phyloP scores from a whole-genome alignment of 805 yeast genomes.

The Candida boidinii region DNA sequence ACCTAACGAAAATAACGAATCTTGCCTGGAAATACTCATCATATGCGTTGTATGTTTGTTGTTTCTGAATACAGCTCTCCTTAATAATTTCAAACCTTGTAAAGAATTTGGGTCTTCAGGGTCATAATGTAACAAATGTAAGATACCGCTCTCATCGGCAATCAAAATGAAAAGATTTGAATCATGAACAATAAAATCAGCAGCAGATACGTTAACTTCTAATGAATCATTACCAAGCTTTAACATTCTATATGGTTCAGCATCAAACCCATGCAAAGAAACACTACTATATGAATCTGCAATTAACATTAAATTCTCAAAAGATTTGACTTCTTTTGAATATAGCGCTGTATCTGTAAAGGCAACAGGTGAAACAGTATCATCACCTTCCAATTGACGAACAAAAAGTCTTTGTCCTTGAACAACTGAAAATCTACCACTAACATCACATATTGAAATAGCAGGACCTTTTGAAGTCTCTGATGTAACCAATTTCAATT shows the following conservation, averaged over 20 bases:
- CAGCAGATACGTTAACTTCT: constrained; percentile 51
- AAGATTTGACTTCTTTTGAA: constrained; percentile 69
- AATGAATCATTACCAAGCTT: constrained; percentile 67
- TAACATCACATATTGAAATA: constrained; percentile 63
- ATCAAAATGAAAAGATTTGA: constrained; percentile 59
- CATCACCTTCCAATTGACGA: constrained; percentile 69
- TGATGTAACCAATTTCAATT: constrained; percentile 60
- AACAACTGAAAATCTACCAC: constrained; percentile 74
- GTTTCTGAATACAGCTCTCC: constrained; percentile 60
- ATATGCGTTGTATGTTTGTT: constrained; percentile 54
- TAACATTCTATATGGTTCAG: constrained; percentile 87
- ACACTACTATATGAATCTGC: constrained; percentile 77
- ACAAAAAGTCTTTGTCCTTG: constrained; percentile 82
- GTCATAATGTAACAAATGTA: constrained; percentile 77
- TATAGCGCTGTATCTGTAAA: constrained; percentile 81
- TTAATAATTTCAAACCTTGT: constrained; percentile 69
- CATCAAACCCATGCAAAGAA: constrained; percentile 83
- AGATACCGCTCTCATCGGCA: constrained; percentile 57
- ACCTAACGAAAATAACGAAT: constrained; percentile 20
- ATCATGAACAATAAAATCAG: constrained; percentile 71
- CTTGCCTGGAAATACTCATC: constrained; percentile 33
- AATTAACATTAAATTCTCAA: constrained; percentile 71
- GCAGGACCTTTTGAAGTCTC: constrained; percentile 83
- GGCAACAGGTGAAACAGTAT: constrained; percentile 86
- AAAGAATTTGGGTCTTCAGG: constrained; percentile 84